These are phyloP conservation scores for Fusarium tanahbumbuense DNA, from an alignment of 2,329 filamentous ascomycete species.

Conservation along the genomic window DNA sequence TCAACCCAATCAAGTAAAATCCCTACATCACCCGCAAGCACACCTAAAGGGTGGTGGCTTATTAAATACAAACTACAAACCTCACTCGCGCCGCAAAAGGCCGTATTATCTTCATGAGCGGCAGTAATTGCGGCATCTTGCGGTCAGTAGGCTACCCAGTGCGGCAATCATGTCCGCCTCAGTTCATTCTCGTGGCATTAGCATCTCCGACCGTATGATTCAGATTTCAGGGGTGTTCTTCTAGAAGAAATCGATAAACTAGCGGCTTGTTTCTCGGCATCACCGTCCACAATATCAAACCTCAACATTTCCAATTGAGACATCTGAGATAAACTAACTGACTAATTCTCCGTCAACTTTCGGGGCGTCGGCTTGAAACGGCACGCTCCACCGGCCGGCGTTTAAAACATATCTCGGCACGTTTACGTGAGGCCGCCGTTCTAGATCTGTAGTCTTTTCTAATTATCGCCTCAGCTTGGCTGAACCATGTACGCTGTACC, in stretches of 20 bases:
- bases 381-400: not conserved
- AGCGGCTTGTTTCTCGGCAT: slow-evolving; percentile 20
- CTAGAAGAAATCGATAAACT: slow-evolving; percentile 2
- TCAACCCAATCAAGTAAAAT: not conserved
- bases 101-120: slow-evolving; percentile 4
- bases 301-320: not conserved
- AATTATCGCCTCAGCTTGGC: slow-evolving; percentile 8
- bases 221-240: slow-evolving; percentile 6
- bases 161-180: not conserved
- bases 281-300: not conserved
- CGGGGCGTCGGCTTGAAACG: slow-evolving; percentile 1
- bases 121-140: slow-evolving; percentile 29
- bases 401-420: slow-evolving; percentile 9
- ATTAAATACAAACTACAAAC: slow-evolving; percentile 18
- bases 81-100: slow-evolving; percentile 26
- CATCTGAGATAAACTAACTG: not conserved
- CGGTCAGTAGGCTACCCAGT: slow-evolving; percentile 11
- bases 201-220: not conserved
- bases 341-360: not conserved
- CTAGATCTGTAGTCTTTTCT: not conserved
- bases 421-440: slow-evolving; percentile 23
- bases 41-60: not conserved
- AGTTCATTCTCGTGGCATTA: not conserved
- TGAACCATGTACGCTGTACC: not conserved
- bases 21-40: slow-evolving; percentile 20